Percentiles rank a stretch among this genome's conserved stretches.
phyloP scores from a whole-genome alignment of 495 filamentous ascomycete genomes.

The Lasiosphaeria hispida region DNA sequence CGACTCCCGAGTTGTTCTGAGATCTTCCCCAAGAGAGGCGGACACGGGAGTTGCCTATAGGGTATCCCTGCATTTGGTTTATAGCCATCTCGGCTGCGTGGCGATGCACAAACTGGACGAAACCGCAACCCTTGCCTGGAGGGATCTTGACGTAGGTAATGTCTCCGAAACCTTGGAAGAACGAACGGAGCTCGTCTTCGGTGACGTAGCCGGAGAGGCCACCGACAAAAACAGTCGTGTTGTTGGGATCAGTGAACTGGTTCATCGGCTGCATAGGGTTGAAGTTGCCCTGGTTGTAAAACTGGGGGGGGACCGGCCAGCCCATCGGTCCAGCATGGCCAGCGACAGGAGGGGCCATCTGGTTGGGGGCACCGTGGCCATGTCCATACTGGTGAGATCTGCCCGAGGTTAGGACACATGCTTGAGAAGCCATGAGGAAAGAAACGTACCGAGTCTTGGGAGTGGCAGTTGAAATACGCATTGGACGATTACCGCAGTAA shows the following conservation, averaged over 20 bases:
- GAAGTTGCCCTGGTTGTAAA: slow-evolving; percentile 36
- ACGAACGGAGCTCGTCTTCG: slow-evolving; percentile 97
- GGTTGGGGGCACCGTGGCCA: slow-evolving; percentile 25
- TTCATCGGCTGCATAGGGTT: slow-evolving; percentile 86
- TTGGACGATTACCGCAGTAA: slow-evolving; percentile 97
- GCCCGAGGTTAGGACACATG: slow-evolving; percentile 11
- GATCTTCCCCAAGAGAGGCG: slow-evolving; percentile 95
- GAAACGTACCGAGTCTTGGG: slow-evolving; percentile 69
- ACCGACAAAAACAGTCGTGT: slow-evolving; percentile 98
- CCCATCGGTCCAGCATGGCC: slow-evolving; percentile 37
- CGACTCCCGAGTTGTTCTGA: slow-evolving; percentile 99
- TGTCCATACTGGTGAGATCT: slow-evolving; percentile 43
- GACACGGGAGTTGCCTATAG: slow-evolving; percentile 97
- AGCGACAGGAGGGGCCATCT: slow-evolving; percentile 39
- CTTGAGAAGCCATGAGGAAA: neutral
- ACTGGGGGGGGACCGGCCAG: slow-evolving; percentile 35
- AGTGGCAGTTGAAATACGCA: slow-evolving; percentile 97
- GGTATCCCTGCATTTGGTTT: slow-evolving; percentile 99
- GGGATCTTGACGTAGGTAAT: slow-evolving; percentile 99
- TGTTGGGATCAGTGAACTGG: slow-evolving; percentile 99
- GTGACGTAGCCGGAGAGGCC: slow-evolving; percentile 98
- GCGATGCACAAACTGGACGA: slow-evolving; percentile 98
- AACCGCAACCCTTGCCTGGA: slow-evolving; percentile 97
- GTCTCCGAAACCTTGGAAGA: slow-evolving; percentile 99
- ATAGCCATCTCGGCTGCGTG: slow-evolving; percentile 99